Base-by-base conservation (phyloP, 2,329 filamentous ascomycete species). In the Trichoderma oligosporum region DNA sequence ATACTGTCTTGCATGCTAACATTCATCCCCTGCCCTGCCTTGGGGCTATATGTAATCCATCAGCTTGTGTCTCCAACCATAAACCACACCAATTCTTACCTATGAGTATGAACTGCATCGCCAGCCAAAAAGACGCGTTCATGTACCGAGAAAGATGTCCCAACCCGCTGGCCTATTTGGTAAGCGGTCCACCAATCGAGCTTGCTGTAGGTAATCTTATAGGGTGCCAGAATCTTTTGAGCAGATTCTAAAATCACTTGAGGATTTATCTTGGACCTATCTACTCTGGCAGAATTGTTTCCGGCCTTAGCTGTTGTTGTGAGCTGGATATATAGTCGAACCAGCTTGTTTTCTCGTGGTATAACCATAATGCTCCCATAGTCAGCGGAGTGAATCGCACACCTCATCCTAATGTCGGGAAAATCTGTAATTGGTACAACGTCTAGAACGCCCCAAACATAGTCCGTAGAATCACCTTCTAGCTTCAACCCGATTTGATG, bases 191-290 rank as follows among this genome's bases (percentile, higher is more conserved):
- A 67, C 83, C 84, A 88, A 62, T 86, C 80, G 55, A 82, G 82
- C 58, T 87, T 80, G 29, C 79, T 70, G 61, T 87, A 88, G 0
- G 78, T 77, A 2, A 91, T 71, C 29, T 76, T 85, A 66, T 89
- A 91, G 0, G 88, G 88, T 0, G 73, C 71, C 16, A 91, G 72
- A 45, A 87, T 89, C 53, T 74, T 79, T 64, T 84, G 80, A 0
- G 86, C 87, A 0, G 81, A 76, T 41, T 78, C 73, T 41, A 89
- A 76, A 56, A 91, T 86, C 1, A 79, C 69, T 1, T 86, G 78
- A 0, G 83, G 82, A 0, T 78, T 87, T 64, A 89, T 85, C 33
- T 51, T 29, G n/a, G 33, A 39, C 39, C 47, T 11, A 3, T 45
- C 38, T 5, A 18, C 38, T 16, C 38, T 44, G 27, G 18, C 11